Evolutionary conservation across 164 flowering plant genomes (phyloP), one percentile per base, ranked within the genome.

Genomic region (Taxillus chinensis): DNA sequence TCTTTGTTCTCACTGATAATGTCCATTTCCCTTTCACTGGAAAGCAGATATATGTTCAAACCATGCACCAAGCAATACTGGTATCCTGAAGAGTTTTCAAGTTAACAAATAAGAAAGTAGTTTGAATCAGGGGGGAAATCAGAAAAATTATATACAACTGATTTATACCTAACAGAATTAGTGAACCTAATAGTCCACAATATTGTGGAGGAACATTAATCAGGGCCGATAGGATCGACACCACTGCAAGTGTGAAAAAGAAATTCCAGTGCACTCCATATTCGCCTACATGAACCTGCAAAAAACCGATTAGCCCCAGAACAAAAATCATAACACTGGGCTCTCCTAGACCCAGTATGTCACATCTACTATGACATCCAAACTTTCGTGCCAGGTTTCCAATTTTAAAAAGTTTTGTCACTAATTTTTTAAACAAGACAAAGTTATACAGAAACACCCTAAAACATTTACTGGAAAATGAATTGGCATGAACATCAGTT

Each of bases 211-310:
- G 78, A 69, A 90, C 59, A 55, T 79, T 80, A 45, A 83, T 68
- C 10, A 78, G 27, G 49, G 87, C 80, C 55, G 93, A 79, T 55
- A 92, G 74, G 52, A 90, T 62, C 40, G 98, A 79, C 48, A 92
- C 83, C 63, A 81, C 90, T 51, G 96, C 96, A 65, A 90, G 92
- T 39, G 96, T 87, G 80, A 92, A 92, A 73, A 92, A 92, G 82
- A 92, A 92, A 71, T 90, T 89, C 96, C 98, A 92, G 61, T 92
- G 98, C 54, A 90, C 90, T 57, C 98, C 96, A 83, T 90, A 92
- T 72, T 92, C 98, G 55, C 87, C 93, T 45, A 85, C 87, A 73
- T 92, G 96, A 67, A 89, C 95, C 98, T 92, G 70, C 62, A 77
- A 55, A 45, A 41, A 56, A n/a, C 43, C 57, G n/a, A 38, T 12